phyloP scores from a whole-genome alignment of 257 asterid genomes.

The Plantago major region DNA sequence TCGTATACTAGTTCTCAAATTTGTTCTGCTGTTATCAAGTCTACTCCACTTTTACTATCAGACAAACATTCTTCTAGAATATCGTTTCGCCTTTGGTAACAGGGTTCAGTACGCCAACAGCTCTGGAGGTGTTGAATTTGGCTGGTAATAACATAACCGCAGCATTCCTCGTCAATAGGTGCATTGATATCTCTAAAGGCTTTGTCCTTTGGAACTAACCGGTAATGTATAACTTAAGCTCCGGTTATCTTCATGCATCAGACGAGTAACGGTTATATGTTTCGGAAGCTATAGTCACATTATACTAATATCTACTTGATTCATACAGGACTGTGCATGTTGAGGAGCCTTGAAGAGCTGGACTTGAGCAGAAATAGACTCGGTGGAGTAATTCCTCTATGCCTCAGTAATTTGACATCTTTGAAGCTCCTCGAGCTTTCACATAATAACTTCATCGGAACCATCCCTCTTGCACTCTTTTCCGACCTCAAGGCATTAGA shows the following conservation, averaged over 20 bases:
- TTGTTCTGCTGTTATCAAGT: not conserved
- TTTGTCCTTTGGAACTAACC: constrained; percentile 8
- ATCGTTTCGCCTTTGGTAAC: not conserved
- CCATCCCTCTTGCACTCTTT: constrained; percentile 19
- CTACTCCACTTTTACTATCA: too few species aligned
- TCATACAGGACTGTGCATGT: constrained; percentile 26
- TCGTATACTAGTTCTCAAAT: not conserved
- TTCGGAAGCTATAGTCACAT: too few species aligned
- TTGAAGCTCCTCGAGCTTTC: constrained; percentile 21
- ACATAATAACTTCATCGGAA: constrained; percentile 16
- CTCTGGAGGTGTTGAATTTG: constrained; percentile 17
- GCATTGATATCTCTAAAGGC: constrained; percentile 20
- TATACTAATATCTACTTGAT: too few species aligned
- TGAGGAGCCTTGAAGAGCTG: constrained; percentile 26
- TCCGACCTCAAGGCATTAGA: constrained; percentile 19
- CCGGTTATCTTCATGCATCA: not conserved
- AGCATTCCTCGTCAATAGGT: constrained; percentile 16
- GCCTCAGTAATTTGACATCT: constrained; percentile 30
- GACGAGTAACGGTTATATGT: too few species aligned
- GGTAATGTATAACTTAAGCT: not conserved
- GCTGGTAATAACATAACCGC: constrained; percentile 5
- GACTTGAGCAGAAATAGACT: constrained; percentile 21
- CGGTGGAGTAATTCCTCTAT: constrained; percentile 21
- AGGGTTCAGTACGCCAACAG: constrained; percentile 12
- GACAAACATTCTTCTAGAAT: not conserved